Evolutionary conservation across 2,329 filamentous ascomycete genomes (phyloP), one percentile per base, ranked within the genome.

Genomic region (Cladophialophora carrionii): DNA sequence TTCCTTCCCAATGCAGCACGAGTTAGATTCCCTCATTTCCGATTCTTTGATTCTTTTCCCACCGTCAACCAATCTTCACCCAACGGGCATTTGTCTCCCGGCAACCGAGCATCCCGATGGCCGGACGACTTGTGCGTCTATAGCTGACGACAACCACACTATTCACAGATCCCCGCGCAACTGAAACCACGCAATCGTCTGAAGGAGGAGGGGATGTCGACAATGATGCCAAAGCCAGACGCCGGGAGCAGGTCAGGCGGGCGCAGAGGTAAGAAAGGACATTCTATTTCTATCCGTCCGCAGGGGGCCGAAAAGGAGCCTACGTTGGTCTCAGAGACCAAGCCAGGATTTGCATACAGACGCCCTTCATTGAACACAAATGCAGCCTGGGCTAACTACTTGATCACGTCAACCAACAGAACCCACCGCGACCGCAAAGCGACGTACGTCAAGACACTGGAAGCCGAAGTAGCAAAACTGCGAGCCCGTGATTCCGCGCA

Each of bases 391-490:
- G 46, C 49, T 65, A 55, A 64, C 49, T n/a, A 17, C 26, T 0
- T 22, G 22, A 56, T 54, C 14, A 41, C 56, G 54, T 46, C 46
- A 57, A 20, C 52, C 12, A 12, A 37, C 2, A 75, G 73, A 37
- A 73, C 73, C 24, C 73, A 75, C 64, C 73, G 73, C 56, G 72
- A 73, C 59, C 68, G 73, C 49, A 75, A 72, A 68, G 73, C 74
- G 54, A 71, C 68, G 37, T 75, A 75, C 64, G 68, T 75, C 57
- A 73, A 73, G 61, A 68, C 71, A 14, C 68, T 75, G 10, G 73
- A 75, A 58, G 57, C 66, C 17, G 71, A 74, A 64, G 69, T 74
- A 8, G 68, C 69, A 31, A 67, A 68, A 4, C 64, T 75, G 29
- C 72, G 72, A 10, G 68, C 72, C 48, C 69, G 71, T 57, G 69